Evolutionary conservation across 768 basidiomycete species (phyloP), one percentile per base, ranked within the genome.

Genomic region (Crepidotus variabilis): DNA sequence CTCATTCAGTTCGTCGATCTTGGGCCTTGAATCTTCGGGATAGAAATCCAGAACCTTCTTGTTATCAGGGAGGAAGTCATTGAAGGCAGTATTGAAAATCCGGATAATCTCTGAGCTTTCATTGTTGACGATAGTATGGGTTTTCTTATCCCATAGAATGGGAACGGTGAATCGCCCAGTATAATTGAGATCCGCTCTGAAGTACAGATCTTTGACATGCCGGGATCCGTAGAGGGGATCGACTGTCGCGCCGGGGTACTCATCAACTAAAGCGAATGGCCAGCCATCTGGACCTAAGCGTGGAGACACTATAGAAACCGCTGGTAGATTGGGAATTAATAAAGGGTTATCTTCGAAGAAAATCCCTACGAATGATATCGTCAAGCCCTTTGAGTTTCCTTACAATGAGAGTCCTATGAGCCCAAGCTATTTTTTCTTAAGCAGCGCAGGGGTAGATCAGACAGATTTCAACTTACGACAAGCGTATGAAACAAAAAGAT

Each of bases 31-130:
- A 5, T 80, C 72, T 58, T 83, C 75, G 0, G 96, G 97, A 70
- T 97, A 98, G 48, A 90, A 77, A 65, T 95, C 86, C 48, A 89
- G 62, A 18, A 74, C 70, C 2, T 84, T 85, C 58, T 85, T 83
- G 4, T 89, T 87, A 1, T 76, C 69, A 2, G 90, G 79, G 6
- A 97, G 56, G 18, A 88, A 62, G 20, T 86, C 75, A 67, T 97
- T 86, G 75, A 96, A 95, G 1, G 81, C 87, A 6, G 80, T 78
- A 72, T 99, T 98, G 74, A 98, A 82, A 7, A 96, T 90, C 55
- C 96, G 87, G 65, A 98, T 93, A 67, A 98, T 94, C 73, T 98
- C 96, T 2, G 90, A 86, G 61, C 86, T 88, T 68, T 99, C 96
- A 69, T 98, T 98, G 76, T 94, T 98, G 56, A 99, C 97, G 61